Evolutionary conservation across 164 flowering plant genomes (phyloP), one percentile per base, ranked within the genome.

Genomic region (Kingdonia uniflora): DNA sequence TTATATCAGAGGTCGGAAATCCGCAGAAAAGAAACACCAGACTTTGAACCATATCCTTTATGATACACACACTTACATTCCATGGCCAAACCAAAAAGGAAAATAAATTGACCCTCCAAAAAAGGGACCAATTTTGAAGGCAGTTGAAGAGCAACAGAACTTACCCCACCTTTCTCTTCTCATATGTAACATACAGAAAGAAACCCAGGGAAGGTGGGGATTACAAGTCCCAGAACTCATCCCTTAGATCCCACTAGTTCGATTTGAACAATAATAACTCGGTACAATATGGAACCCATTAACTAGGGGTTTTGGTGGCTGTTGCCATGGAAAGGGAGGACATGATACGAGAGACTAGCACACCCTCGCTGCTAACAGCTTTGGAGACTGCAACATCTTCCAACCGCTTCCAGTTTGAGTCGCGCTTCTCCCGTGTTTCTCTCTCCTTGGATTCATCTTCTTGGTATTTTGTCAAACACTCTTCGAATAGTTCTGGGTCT

Each of bases 371-470:
- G 67, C 69, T 78, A 35, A 76, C 65, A 46, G 70, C 75, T 61
- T 74, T 83, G 42, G 79, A 75, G 21, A 79, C 76, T 14, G 95
- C 95, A 49, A 80, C 60, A 39, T 80, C 89, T 68, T 84, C 92
- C 69, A 87, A 66, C 24, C 80, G 85, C 69, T 76, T 82, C 95
- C 95, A 87, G 11, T 58, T 71, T 52, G 66, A 57, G 60, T 80
- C 78, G 41, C 87, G 72, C 52, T 71, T 79, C 65, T 71, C 73
- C 44, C 42, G 71, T 5, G 37, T 58, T 60, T 84, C 81, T 21
- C 25, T 74, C 52, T 73, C 82, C 57, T 73, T 77, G 15, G 46
- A 55, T 68, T 84, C 92, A 16, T 74, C 81, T 64, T 84, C 85
- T 68, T 80, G 73, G 55, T 71, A 82, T 66, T 57, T 71, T 52